Conservation (phyloP, 2,329 filamentous ascomycete species). For the Fusarium coffeatum region DNA sequence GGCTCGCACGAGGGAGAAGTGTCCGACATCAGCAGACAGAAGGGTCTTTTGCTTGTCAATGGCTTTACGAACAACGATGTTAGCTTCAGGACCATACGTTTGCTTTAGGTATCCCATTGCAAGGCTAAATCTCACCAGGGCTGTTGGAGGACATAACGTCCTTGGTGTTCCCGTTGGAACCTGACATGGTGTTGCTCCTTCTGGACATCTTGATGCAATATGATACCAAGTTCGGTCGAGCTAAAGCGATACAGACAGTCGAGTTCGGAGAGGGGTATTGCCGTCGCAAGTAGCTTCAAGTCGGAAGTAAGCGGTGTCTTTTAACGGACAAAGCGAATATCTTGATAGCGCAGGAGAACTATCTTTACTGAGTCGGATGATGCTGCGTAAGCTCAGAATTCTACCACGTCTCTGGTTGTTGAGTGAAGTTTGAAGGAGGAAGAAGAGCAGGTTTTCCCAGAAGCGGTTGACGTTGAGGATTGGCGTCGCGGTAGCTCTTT, state of each 20-base stretch:
- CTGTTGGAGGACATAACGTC: constrained; percentile 46
- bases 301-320: constrained; percentile 23
- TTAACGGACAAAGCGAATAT: background rate
- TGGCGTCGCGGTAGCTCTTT: constrained; percentile 33
- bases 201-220: constrained; percentile 68
- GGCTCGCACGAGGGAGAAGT: constrained; percentile 76
- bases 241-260: background rate
- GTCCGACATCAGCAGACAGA: constrained; percentile 75
- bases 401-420: background rate
- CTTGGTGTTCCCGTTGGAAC: constrained; percentile 48
- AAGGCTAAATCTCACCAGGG: constrained; percentile 50
- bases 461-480: constrained; percentile 38
- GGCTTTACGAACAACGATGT: constrained; percentile 54
- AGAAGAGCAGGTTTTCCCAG: constrained; percentile 23
- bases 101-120: background rate
- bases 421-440: constrained; percentile 9
- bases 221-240: background rate
- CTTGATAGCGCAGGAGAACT: background rate
- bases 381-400: background rate
- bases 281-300: constrained; percentile 8
- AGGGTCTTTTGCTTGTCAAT: constrained; percentile 82
- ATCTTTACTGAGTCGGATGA: background rate
- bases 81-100: constrained; percentile 7
- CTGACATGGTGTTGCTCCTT: constrained; percentile 60
- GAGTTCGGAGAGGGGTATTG: background rate